Conservation (phyloP, 805 yeast genomes). For the Ogataea nonfermentans region DNA sequence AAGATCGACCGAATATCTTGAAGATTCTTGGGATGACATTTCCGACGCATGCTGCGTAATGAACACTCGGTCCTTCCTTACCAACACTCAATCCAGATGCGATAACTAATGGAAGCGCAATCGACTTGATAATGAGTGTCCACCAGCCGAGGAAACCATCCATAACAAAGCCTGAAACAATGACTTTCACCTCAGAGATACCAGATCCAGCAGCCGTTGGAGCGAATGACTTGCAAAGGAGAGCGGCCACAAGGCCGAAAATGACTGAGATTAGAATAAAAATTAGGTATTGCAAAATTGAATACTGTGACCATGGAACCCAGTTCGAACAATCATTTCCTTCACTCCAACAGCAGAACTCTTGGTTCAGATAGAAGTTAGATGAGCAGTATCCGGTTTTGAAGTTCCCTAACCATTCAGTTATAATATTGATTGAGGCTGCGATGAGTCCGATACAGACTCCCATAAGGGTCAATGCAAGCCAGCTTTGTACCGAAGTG, state of each 20-base stretch:
- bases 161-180: slow-evolving; percentile 84
- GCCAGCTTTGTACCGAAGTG: slow-evolving; percentile 57
- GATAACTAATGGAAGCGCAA: slow-evolving; percentile 85
- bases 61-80: slow-evolving; percentile 98
- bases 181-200: slow-evolving; percentile 92
- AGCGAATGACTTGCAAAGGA: slow-evolving; percentile 66
- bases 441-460: slow-evolving; percentile 78
- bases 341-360: slow-evolving; percentile 81
- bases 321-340: slow-evolving; percentile 59
- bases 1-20: slow-evolving; percentile 42
- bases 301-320: slow-evolving; percentile 58
- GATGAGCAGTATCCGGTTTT: slow-evolving; percentile 75
- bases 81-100: slow-evolving; percentile 94
- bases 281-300: slow-evolving; percentile 48
- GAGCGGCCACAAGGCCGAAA: slow-evolving; percentile 65
- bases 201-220: slow-evolving; percentile 98
- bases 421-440: slow-evolving; percentile 72
- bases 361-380: slow-evolving; percentile 65
- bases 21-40: slow-evolving; percentile 64
- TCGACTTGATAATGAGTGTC: slow-evolving; percentile 71
- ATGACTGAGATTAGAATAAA: slow-evolving; percentile 58
- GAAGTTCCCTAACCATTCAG: slow-evolving; percentile 82
- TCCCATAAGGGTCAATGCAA: slow-evolving; percentile 75
- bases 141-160: slow-evolving; percentile 71
- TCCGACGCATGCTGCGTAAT: slow-evolving; percentile 97